phyloP scores from a whole-genome alignment of 495 filamentous ascomycete genomes.

The Margaritispora aquatica region DNA sequence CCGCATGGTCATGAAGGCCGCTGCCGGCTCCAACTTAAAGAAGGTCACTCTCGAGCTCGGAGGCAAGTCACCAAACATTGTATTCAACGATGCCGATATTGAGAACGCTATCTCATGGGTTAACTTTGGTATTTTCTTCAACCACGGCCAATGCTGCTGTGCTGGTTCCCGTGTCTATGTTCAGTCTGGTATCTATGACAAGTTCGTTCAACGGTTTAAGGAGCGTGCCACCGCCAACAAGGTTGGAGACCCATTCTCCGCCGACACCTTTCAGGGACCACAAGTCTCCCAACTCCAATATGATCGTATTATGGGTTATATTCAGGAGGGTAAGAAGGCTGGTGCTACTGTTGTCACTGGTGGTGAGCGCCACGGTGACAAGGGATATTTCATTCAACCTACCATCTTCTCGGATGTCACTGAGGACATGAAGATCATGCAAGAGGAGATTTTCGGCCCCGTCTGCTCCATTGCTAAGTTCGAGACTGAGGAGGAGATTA shows the following conservation, averaged over 20 bases:
- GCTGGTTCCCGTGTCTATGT: constrained; percentile 94
- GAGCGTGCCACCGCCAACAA: constrained; percentile 73
- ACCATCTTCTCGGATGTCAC: constrained; percentile 93
- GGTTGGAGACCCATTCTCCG: constrained; percentile 86
- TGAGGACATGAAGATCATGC: constrained; percentile 93
- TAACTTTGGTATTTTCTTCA: constrained; percentile 98
- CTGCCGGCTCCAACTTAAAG: constrained; percentile 92
- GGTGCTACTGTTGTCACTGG: constrained; percentile 83
- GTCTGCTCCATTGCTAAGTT: constrained; percentile 94
- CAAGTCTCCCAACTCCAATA: constrained; percentile 94
- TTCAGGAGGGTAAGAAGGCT: constrained; percentile 78
- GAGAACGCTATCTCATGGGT: constrained; percentile 96
- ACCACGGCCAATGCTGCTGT: constrained; percentile 98
- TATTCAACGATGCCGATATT: constrained; percentile 93
- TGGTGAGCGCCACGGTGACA: constrained; percentile 80
- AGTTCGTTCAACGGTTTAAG: constrained; percentile 87
- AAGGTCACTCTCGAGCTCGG: constrained; percentile 98
- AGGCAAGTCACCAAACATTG: constrained; percentile 97
- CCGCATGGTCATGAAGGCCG: constrained; percentile 91
- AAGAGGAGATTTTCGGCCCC: constrained; percentile 98
- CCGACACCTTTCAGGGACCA: constrained; percentile 92
- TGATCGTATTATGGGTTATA: constrained; percentile 98
- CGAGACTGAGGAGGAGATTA: constrained; percentile 78
- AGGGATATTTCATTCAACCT: constrained; percentile 97
- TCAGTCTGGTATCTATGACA: constrained; percentile 92